Percentiles rank a stretch among this genome's conserved stretches.
phyloP scores from a whole-genome alignment of 768 basidiomycete species.

The Chalciporus sphaerocephalus region DNA sequence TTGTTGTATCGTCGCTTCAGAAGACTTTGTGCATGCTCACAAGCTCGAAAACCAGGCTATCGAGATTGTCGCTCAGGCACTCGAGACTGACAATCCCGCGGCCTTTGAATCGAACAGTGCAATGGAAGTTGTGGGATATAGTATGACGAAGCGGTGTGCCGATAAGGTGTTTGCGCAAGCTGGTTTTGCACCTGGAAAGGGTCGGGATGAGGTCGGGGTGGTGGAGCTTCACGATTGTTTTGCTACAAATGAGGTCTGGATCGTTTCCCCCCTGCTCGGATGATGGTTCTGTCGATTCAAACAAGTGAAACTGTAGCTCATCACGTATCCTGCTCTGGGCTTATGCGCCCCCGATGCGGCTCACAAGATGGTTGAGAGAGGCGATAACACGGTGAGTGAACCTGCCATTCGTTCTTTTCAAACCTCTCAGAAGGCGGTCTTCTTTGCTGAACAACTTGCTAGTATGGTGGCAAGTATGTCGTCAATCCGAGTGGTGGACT shows the following conservation, averaged over 20 bases:
- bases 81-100: conserved; percentile 60
- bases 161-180: conserved; percentile 69
- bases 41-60: conserved; percentile 82
- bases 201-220: conserved; percentile 72
- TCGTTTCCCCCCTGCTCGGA: not conserved
- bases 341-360: conserved; percentile 65
- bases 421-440: not conserved
- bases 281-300: not conserved
- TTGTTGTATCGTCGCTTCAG: conserved; percentile 73
- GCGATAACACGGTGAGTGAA: conserved; percentile 71
- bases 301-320: conserved; percentile 43
- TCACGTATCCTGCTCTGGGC: conserved; percentile 78
- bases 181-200: conserved; percentile 59
- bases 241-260: conserved; percentile 67
- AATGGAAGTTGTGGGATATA: conserved; percentile 80
- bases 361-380: conserved; percentile 65
- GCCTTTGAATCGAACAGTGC: conserved; percentile 66
- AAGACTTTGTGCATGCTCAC: conserved; percentile 69
- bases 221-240: conserved; percentile 88
- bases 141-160: conserved; percentile 67
- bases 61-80: conserved; percentile 65
- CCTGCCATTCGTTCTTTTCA: not conserved
- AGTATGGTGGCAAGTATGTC: conserved; percentile 84
- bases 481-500: conserved; percentile 83
- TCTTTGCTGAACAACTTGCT: too few species aligned